Conservation (phyloP, 805 yeast genomes). For the Blastobotrys parvus region DNA sequence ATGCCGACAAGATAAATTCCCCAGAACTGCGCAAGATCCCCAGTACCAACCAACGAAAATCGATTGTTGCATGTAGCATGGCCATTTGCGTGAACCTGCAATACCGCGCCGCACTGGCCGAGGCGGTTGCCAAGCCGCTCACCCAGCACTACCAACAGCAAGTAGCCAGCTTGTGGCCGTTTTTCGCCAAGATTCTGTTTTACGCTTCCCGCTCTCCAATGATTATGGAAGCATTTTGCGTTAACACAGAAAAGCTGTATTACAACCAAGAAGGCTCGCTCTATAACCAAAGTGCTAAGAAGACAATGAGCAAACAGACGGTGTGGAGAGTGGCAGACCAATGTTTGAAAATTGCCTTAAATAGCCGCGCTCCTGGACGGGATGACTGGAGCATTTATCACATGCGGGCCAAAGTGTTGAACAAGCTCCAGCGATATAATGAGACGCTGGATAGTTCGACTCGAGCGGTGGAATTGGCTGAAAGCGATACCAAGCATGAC, state of each 20-base stretch:
- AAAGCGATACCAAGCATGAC: slow-evolving; percentile 11
- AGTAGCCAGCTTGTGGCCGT: slow-evolving; percentile 40
- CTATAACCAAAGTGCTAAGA: slow-evolving; percentile 12
- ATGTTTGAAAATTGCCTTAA: slow-evolving; percentile 41
- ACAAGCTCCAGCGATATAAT: slow-evolving; percentile 37
- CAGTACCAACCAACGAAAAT: slow-evolving; percentile 56
- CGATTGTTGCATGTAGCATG: slow-evolving; percentile 68
- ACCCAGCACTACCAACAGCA: slow-evolving; percentile 29
- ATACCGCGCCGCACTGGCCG: slow-evolving; percentile 4
- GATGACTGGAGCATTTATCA: slow-evolving; percentile 57
- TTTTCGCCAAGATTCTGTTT: slow-evolving; percentile 49
- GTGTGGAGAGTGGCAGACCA: slow-evolving; percentile 34
- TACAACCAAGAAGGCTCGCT: slow-evolving; percentile 25
- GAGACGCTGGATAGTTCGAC: slow-evolving; percentile 31
- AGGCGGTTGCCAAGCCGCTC: background rate
- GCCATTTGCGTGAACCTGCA: slow-evolving; percentile 42
- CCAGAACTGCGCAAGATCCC: slow-evolving; percentile 52
- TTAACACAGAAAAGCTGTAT: slow-evolving; percentile 40
- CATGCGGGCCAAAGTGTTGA: slow-evolving; percentile 49
- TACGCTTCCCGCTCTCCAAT: slow-evolving; percentile 28
- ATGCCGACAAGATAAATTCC: slow-evolving; percentile 68
- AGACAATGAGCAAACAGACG: slow-evolving; percentile 5
- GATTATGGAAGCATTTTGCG: slow-evolving; percentile 40
- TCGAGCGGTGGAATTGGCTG: slow-evolving; percentile 30
- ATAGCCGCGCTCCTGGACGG: slow-evolving; percentile 24